Conservation (phyloP, 108 stramenopile species). For the Nannochloropsis salina region DNA sequence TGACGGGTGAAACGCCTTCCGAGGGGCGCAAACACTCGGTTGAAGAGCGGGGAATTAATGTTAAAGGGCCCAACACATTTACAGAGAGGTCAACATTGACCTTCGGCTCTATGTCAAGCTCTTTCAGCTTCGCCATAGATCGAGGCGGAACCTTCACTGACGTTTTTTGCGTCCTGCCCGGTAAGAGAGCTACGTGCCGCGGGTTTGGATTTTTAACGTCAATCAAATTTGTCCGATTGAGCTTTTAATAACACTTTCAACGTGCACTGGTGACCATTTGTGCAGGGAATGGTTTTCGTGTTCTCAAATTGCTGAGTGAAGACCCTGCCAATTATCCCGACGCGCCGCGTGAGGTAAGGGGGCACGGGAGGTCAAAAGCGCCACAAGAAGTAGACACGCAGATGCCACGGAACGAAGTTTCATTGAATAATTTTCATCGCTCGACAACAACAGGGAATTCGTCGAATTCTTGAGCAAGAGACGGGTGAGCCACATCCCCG, state of each 20-base stretch:
- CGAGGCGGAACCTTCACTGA: constrained; percentile 98
- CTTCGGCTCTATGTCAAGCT: too few species aligned
- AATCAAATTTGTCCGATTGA: constrained; percentile 56
- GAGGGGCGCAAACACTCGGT: too few species aligned
- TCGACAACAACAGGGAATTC: constrained; percentile 52
- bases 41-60: too few species aligned
- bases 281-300: constrained; percentile 40
- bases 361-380: neutral
- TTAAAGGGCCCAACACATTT: too few species aligned
- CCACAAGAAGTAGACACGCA: neutral
- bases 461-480: constrained; percentile 73
- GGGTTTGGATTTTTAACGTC: constrained; percentile 34
- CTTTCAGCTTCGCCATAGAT: constrained; percentile 61
- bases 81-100: too few species aligned
- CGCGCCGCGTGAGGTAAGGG: constrained; percentile 86
- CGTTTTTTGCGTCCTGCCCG: constrained; percentile 66
- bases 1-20: too few species aligned
- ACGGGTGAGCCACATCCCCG: constrained; percentile 65
- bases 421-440: neutral
- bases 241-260: neutral
- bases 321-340: constrained; percentile 89
- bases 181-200: neutral
- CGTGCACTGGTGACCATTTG: neutral
- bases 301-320: constrained; percentile 76
- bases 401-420: neutral